A percentile compares a stretch with the other conserved stretches of the same genome.
phyloP scores from a whole-genome alignment of 371 early-diverging fungal species.

The Rhizopus microsporus region DNA sequence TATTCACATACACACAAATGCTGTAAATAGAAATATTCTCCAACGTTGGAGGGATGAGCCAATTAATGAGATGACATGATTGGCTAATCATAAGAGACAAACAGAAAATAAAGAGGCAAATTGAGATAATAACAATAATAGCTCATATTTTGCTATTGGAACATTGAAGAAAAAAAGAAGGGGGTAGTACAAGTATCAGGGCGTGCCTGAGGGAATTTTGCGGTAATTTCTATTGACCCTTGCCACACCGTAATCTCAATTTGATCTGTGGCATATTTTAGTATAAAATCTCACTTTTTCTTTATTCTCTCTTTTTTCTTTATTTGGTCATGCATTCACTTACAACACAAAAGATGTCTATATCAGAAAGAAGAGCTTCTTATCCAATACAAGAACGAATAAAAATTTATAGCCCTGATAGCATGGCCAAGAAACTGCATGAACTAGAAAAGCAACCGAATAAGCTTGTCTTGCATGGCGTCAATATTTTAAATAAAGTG shows the following conservation, averaged over 20 bases:
- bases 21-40: too few species aligned
- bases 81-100: background rate
- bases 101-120: background rate
- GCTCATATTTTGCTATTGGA: background rate
- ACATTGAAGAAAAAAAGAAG: background rate
- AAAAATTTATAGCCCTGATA: constrained; percentile 27
- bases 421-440: constrained; percentile 26
- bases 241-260: too few species aligned
- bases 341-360: constrained; percentile 17
- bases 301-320: background rate
- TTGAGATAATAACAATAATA: background rate
- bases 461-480: constrained; percentile 31
- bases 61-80: background rate
- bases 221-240: background rate
- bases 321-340: background rate
- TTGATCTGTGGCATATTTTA: too few species aligned
- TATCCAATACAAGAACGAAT: constrained; percentile 31
- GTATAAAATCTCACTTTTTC: background rate
- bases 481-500: constrained; percentile 58
- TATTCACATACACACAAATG: too few species aligned
- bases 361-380: constrained; percentile 26
- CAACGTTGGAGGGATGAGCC: too few species aligned
- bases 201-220: constrained; percentile 3
- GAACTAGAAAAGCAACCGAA: constrained; percentile 19
- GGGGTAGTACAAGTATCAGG: background rate